Conservation (phyloP, 257 asterid species). For the Nicotiana noctiflora region DNA sequence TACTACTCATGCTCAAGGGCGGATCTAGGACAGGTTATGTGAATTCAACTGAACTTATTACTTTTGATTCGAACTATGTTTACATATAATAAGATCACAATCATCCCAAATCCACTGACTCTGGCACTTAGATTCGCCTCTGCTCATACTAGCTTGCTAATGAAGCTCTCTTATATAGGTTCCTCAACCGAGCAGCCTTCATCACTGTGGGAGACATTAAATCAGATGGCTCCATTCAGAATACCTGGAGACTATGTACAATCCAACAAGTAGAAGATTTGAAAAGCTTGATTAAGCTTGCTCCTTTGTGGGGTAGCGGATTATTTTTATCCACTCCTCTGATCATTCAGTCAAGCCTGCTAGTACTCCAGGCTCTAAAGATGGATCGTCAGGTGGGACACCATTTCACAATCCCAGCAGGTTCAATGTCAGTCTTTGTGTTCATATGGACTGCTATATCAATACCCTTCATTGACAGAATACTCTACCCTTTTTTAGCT, state of each 20-base stretch:
- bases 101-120: too few relatives aligned
- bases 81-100: too few relatives aligned
- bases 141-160: too few relatives aligned
- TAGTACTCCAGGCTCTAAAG: slow-evolving; percentile 34
- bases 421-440: slow-evolving; percentile 27
- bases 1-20: too few relatives aligned
- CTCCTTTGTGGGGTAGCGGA: slow-evolving; percentile 39
- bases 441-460: slow-evolving; percentile 19
- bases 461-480: slow-evolving; percentile 12
- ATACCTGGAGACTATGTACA: slow-evolving; percentile 33
- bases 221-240: slow-evolving; percentile 13
- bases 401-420: slow-evolving; percentile 28
- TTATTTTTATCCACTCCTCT: slow-evolving; percentile 35
- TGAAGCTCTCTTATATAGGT: slow-evolving; percentile 5
- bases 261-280: slow-evolving; percentile 45
- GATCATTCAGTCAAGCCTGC: slow-evolving; percentile 28
- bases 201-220: slow-evolving; percentile 26
- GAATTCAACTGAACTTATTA: too few relatives aligned
- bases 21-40: too few relatives aligned
- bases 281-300: slow-evolving; percentile 24
- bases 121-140: too few relatives aligned
- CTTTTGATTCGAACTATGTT: too few relatives aligned
- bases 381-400: slow-evolving; percentile 30
- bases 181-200: slow-evolving; percentile 34
- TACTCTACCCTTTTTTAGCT: slow-evolving; percentile 29